Base-by-base conservation (phyloP, 1,139 yeast species). In the Suhomyces coccinellae region DNA sequence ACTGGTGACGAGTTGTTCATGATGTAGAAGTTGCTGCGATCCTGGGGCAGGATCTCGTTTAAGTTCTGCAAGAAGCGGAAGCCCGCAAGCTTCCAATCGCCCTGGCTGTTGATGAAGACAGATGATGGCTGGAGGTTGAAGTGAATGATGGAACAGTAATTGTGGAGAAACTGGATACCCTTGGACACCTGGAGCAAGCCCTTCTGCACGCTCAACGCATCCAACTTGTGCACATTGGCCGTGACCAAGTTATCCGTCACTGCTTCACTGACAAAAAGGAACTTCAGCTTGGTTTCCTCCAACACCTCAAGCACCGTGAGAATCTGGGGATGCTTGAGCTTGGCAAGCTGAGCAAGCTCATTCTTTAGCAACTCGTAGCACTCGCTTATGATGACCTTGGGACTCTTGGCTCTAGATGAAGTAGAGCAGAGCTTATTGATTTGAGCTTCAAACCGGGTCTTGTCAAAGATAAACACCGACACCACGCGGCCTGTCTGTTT, bases 41-140 rank as follows among this genome's bases (percentile, higher is more conserved):
- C 82, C 59, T 45, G 75, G 17, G 67, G 73, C 2, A 79, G 65
- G 6, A 79, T 67, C 38, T 75, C 77, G 51, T 63, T 75, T 43
- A 80, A 55, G 46, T 77, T 77, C 35, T 84, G 85, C 24, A 87
- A 63, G 55, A 85, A 85, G 40, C 79, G 79, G 52, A 87, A 76
- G 0, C 98, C 97, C 8, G 86, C 79, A 3, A 93, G 63, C 63
- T 91, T 93, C 98, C 98, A 95, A 65, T 93, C 99, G 1, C 96
- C 95, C 54, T 86, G 90, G 34, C 81, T 83, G 53, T 87, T 91
- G 22, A 93, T 77, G 49, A 85, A 79, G 1, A 93, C 73, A 0
- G 96, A 81, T 12, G 79, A 70, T 1, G 99, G 99, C 52, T 84
- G 85, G 28, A 95, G 56, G 53, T 90, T 88, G 53, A 87, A 66